phyloP scores from a whole-genome alignment of 345 rosid genomes.

The Stellera chamaejasme region DNA sequence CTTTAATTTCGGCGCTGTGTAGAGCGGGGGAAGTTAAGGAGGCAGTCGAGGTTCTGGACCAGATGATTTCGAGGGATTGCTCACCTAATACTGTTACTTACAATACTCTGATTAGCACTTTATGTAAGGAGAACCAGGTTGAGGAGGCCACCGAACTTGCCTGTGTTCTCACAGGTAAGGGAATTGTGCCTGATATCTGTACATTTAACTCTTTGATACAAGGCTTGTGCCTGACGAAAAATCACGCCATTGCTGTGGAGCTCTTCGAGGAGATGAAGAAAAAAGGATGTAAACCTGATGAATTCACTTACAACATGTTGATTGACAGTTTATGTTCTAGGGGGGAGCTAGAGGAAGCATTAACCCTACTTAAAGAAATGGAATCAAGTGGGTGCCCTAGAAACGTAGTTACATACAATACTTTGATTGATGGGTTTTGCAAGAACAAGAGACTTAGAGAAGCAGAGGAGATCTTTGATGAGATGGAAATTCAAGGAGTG shows the following conservation, averaged over 20 bases:
- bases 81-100: conserved; percentile 82
- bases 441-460: conserved; percentile 63
- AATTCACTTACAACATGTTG: conserved; percentile 74
- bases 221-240: conserved; percentile 60
- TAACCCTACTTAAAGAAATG: conserved; percentile 70
- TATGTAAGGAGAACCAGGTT: conserved; percentile 77
- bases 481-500: conserved; percentile 87
- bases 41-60: conserved; percentile 66
- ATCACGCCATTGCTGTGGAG: conserved; percentile 51
- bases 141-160: conserved; percentile 72
- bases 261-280: conserved; percentile 75
- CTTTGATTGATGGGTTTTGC: conserved; percentile 83
- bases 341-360: conserved; percentile 62
- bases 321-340: conserved; percentile 66
- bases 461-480: conserved; percentile 88
- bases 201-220: conserved; percentile 80
- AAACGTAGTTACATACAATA: conserved; percentile 70
- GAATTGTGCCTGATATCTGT: conserved; percentile 61
- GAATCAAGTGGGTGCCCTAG: conserved; percentile 69
- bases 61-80: conserved; percentile 81
- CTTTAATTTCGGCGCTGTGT: conserved; percentile 81
- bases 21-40: conserved; percentile 67
- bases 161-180: conserved; percentile 58
- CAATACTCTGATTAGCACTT: conserved; percentile 74
- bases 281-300: conserved; percentile 77